A percentile compares a stretch with the other conserved stretches of the same genome.
phyloP scores from a whole-genome alignment of 1,284 basidiomycete genomes.

The Tranzscheliella williamsii region DNA sequence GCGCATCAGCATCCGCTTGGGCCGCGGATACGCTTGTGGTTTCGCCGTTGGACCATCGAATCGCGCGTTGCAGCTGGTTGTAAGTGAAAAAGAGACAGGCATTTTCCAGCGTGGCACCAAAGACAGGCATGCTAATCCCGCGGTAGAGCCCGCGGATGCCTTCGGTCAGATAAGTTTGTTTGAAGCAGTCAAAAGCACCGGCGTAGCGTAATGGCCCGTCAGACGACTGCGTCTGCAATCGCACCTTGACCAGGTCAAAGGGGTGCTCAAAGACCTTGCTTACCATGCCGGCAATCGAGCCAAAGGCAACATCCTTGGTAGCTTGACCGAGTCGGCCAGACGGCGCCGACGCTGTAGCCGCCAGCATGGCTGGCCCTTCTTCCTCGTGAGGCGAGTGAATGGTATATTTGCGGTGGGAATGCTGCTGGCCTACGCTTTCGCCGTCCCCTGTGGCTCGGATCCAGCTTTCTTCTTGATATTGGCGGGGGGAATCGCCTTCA shows the following conservation, averaged over 20 bases:
- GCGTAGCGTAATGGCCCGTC: constrained; percentile 42
- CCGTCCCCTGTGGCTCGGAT: constrained; percentile 2
- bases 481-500: constrained; percentile 28
- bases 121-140: constrained; percentile 81
- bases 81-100: constrained; percentile 85
- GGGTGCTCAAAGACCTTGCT: constrained; percentile 59
- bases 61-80: constrained; percentile 75
- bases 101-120: constrained; percentile 89
- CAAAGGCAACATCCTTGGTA: constrained; percentile 55
- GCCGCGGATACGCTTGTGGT: constrained; percentile 38
- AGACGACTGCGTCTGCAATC: constrained; percentile 55
- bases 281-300: constrained; percentile 57
- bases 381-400: constrained; percentile 37
- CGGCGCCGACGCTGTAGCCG: not conserved
- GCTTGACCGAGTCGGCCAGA: constrained; percentile 45
- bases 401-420: constrained; percentile 7
- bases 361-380: constrained; percentile 6
- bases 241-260: constrained; percentile 59
- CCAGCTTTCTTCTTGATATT: constrained; percentile 28
- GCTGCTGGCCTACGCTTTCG: not conserved
- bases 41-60: constrained; percentile 60
- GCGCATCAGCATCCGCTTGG: constrained; percentile 58
- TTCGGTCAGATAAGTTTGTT: constrained; percentile 46
- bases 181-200: constrained; percentile 55
- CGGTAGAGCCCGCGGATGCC: constrained; percentile 56